Conservation (phyloP, 495 filamentous ascomycete species). For the Neurospora sp. region DNA sequence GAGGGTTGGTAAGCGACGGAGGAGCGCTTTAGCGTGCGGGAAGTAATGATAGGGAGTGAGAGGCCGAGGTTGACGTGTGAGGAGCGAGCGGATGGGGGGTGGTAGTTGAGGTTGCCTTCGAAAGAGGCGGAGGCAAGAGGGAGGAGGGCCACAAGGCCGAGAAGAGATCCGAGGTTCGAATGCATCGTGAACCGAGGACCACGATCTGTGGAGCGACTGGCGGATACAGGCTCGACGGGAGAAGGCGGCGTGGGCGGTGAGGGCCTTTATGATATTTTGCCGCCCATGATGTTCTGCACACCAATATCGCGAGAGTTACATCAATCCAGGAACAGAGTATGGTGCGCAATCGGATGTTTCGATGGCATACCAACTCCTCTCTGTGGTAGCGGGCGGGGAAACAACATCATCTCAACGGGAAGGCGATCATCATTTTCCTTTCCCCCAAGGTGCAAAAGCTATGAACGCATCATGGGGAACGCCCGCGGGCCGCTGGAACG, state of each 20-base stretch:
- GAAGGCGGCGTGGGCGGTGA: background rate
- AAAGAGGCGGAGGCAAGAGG: conserved; percentile 10
- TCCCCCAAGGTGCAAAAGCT: background rate
- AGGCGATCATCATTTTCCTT: background rate
- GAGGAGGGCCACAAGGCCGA: background rate
- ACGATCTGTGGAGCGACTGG: background rate
- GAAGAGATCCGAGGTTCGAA: background rate
- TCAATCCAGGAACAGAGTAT: background rate
- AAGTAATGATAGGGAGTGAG: conserved; percentile 32
- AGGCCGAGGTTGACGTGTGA: conserved; percentile 41
- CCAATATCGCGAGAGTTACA: background rate
- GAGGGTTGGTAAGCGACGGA: conserved; percentile 45
- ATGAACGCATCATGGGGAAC: background rate
- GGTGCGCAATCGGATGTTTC: background rate
- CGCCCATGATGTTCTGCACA: background rate
- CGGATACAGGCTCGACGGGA: background rate
- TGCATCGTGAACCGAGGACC: background rate
- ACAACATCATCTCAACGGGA: background rate
- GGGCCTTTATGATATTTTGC: background rate
- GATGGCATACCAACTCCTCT: background rate
- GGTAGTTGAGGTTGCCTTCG: conserved; percentile 48
- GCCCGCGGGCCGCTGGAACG: background rate
- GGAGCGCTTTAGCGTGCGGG: conserved; percentile 34
- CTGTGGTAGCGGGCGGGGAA: background rate
- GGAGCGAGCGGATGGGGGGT: conserved; percentile 48